Base-by-base conservation (phyloP, 805 yeast species). In the Wickerhamomyces chambardii region DNA sequence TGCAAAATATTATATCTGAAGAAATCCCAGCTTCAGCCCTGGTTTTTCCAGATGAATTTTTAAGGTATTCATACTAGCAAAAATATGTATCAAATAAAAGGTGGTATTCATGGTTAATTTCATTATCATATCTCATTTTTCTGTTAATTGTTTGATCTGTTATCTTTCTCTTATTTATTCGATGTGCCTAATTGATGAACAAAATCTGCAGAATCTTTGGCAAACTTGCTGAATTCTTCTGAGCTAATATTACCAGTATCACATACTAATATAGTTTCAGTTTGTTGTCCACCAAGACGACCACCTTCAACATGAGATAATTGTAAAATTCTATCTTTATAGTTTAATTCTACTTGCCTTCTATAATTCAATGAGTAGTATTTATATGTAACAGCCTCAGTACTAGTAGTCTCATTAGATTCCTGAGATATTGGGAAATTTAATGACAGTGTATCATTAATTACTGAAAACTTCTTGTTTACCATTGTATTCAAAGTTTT, bases 241-340 rank as follows among this genome's bases (percentile, higher is more conserved):
- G 2, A 8, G 12, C 15, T 5, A 15, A 2, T 7, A 14, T 38
- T 4, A 4, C 29, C 42, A 19, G 28, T 31, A 35, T 59, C 53
- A 28, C 72, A 63, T 32, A 71, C 66, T 41, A 75, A 52, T 40
- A 64, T 57, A 36, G 72, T 62, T 49, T 76, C 82, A 8, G 59
- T 41, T 18, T 63, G 55, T 38, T 75, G 57, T 1, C 82, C 82
- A 11, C 79, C 80, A 31, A 72, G 56, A 6, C 63, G 52, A 4
- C 81, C 82, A n/a, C 79, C 78, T 46, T 76, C 81, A 15, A 70
- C 55, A 15, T 63, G 48, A 29, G 67, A 59, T 35, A 63, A 59
- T 41, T 71, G 75, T 15, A 71, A 52, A 15, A 45, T 22, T 34
- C 46, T 43, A 15, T 56, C 61, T 12, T 55, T 55, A 35, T 49